Evolutionary conservation across 1,284 basidiomycete genomes (phyloP).

Genomic region (Cryptococcus maquisensis): DNA sequence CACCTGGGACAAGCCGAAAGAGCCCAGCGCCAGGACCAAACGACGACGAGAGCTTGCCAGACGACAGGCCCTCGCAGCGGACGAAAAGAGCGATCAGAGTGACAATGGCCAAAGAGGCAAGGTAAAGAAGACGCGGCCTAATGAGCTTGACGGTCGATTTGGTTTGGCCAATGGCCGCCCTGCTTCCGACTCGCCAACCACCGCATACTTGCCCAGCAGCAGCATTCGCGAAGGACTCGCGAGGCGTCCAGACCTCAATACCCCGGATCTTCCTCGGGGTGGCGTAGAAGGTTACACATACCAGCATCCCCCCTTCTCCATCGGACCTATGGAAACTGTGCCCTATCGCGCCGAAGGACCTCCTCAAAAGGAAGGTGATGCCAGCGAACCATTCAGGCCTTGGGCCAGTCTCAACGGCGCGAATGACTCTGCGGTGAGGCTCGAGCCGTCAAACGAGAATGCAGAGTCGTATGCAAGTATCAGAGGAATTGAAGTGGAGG

Average conservation of each 20-base stretch:
- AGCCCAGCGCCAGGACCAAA: slow-evolving; percentile 28
- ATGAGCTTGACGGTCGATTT: slow-evolving; percentile 19
- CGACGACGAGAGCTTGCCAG: slow-evolving; percentile 22
- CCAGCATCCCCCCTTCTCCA: background rate
- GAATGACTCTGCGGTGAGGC: no score
- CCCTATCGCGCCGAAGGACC: background rate
- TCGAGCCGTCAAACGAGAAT: background rate
- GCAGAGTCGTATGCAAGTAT: background rate
- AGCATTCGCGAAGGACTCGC: no score
- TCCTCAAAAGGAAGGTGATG: no score
- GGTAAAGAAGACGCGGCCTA: slow-evolving; percentile 15
- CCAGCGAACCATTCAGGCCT: no score
- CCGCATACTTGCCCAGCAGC: no score
- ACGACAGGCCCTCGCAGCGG: slow-evolving; percentile 6
- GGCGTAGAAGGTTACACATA: background rate
- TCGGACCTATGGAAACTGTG: background rate
- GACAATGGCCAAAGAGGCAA: background rate
- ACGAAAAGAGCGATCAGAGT: slow-evolving; percentile 7
- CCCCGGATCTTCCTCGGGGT: background rate
- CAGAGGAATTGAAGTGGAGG: background rate
- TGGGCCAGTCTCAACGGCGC: no score
- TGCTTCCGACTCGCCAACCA: no score
- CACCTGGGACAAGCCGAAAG: slow-evolving; percentile 39
- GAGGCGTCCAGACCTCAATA: no score
- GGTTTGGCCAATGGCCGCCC: background rate